phyloP scores from a whole-genome alignment of 108 stramenopile species.

The Epipyxis sp. region DNA sequence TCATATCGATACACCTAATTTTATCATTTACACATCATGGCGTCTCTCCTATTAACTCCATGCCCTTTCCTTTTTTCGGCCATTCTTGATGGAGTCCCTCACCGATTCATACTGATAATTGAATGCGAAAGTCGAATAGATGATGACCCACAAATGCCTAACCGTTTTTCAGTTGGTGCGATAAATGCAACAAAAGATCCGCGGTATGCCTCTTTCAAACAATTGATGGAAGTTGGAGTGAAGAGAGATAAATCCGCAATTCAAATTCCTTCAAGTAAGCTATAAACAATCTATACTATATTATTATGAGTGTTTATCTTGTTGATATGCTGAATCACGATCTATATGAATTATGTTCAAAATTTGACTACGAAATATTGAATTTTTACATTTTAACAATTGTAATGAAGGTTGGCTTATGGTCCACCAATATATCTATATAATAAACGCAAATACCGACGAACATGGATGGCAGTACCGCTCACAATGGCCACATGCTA shows the following conservation, averaged over 20 bases:
- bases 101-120: not conserved
- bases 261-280: not conserved
- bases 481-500: not conserved
- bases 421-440: slow-evolving; percentile 19
- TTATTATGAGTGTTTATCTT: too few relatives aligned
- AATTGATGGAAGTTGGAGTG: slow-evolving; percentile 9
- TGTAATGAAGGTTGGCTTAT: not conserved
- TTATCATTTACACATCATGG: too few relatives aligned
- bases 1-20: too few relatives aligned
- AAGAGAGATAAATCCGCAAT: not conserved
- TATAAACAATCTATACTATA: too few relatives aligned
- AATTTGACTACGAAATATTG: not conserved
- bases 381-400: not conserved
- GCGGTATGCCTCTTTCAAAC: not conserved
- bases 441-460: not conserved
- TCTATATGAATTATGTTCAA: too few relatives aligned
- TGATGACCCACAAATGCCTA: not conserved
- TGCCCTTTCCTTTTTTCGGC: not conserved
- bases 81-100: slow-evolving; percentile 16
- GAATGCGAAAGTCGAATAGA: not conserved
- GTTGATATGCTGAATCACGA: too few relatives aligned
- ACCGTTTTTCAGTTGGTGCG: slow-evolving; percentile 17
- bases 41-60: too few relatives aligned
- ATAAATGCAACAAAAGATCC: slow-evolving; percentile 15
- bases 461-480: slow-evolving; percentile 15